Evolutionary conservation across 306 rosid species (phyloP).

Genomic region (Acacia crassicarpa): DNA sequence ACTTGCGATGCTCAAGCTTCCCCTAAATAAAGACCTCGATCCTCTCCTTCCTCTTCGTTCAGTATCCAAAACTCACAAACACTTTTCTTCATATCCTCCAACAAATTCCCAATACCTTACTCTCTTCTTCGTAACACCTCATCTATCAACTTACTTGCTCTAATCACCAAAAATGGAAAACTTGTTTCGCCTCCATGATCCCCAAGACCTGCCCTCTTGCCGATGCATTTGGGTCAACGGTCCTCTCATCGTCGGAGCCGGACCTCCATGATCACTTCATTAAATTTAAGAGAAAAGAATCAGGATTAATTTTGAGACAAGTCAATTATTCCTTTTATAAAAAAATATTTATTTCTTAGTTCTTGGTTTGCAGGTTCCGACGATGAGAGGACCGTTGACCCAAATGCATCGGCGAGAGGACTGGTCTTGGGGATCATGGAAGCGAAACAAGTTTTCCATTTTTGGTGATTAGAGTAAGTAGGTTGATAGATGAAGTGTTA

Average conservation of each 20-base stretch:
- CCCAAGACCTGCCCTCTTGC: slow-evolving; percentile 50
- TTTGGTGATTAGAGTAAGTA: too few relatives aligned
- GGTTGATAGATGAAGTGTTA: too few relatives aligned
- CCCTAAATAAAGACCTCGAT: slow-evolving; percentile 59
- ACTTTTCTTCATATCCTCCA: not conserved
- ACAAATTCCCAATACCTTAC: not conserved
- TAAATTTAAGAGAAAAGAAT: too few relatives aligned
- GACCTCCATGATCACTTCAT: too few relatives aligned
- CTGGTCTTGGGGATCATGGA: too few relatives aligned
- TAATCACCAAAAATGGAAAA: slow-evolving; percentile 54
- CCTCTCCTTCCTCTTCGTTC: slow-evolving; percentile 42
- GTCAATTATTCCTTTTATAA: too few relatives aligned
- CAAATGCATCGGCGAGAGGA: too few relatives aligned
- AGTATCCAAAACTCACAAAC: slow-evolving; percentile 34
- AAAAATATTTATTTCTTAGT: too few relatives aligned
- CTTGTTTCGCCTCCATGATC: slow-evolving; percentile 54
- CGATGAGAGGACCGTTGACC: too few relatives aligned
- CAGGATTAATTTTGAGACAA: too few relatives aligned
- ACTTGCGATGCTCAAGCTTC: not conserved
- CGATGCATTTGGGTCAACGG: slow-evolving; percentile 83
- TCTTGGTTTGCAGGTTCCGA: too few relatives aligned
- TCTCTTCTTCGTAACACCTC: not conserved
- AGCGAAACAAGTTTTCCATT: too few relatives aligned
- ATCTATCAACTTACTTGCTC: not conserved
- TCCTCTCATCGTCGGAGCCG: slow-evolving; percentile 89